Percentiles rank a stretch among this genome's conserved stretches.
phyloP scores from a whole-genome alignment of 768 basidiomycete species.

The Kwoniella pini region DNA sequence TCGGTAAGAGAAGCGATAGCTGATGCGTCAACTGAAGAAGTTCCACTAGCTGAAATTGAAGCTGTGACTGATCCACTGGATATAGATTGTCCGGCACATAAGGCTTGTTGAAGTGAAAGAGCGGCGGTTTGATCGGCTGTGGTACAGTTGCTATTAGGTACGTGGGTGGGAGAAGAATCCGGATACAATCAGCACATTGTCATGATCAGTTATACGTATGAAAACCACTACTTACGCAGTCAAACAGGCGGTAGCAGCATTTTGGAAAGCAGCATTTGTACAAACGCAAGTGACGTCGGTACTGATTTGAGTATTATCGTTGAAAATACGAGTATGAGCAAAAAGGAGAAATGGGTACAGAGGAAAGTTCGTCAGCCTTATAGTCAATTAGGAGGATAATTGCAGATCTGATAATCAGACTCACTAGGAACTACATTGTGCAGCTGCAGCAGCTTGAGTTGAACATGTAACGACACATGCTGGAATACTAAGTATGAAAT shows the following conservation, averaged over 20 bases:
- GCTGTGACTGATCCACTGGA: conserved; percentile 37
- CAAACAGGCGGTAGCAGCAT: conserved; percentile 35
- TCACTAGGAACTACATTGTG: conserved; percentile 44
- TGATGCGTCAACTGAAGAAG: conserved; percentile 23
- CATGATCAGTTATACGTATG: no score
- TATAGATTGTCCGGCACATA: conserved; percentile 30
- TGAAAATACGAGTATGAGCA: no score
- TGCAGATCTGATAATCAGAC: conserved; percentile 4
- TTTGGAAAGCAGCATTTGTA: conserved; percentile 43
- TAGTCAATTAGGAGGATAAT: no score
- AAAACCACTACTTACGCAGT: conserved; percentile 43
- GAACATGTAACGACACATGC: conserved; percentile 46
- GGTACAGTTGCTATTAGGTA: conserved; percentile 42
- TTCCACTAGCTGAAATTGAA: conserved; percentile 27
- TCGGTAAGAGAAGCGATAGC: conserved; percentile 14
- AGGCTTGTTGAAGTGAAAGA: conserved; percentile 36
- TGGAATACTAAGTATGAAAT: conserved; percentile 22
- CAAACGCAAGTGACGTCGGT: conserved; percentile 48
- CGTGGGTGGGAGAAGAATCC: no score
- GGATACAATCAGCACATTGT: no score
- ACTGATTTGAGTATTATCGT: no score
- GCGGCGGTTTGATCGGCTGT: conserved; percentile 41
- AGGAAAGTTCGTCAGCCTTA: not conserved
- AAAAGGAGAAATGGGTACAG: not conserved
- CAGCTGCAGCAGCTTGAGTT: conserved; percentile 35